phyloP scores from a whole-genome alignment of 805 yeast species.

The Nakazawaea holstii region DNA sequence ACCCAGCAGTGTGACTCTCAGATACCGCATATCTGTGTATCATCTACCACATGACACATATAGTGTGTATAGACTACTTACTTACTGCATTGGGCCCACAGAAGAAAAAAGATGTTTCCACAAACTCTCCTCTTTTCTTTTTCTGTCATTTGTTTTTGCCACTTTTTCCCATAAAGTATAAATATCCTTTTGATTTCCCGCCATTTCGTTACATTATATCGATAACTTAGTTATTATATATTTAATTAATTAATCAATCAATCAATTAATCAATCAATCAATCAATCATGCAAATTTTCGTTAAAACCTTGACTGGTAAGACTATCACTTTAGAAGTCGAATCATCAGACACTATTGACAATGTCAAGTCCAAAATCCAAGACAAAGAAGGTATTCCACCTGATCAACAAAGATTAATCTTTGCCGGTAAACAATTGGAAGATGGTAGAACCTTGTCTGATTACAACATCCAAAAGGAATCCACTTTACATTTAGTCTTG shows the following conservation, averaged over 20 bases:
- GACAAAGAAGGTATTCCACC: too few relatives aligned
- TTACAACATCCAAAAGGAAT: constrained; percentile 48
- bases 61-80: background rate
- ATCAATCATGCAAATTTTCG: constrained; percentile 83
- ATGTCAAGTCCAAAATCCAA: too few relatives aligned
- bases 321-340: constrained; percentile 69
- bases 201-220: too few relatives aligned
- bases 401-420: constrained; percentile 38
- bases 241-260: background rate
- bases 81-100: too few relatives aligned
- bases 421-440: constrained; percentile 43
- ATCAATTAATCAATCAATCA: constrained; percentile 6
- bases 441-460: constrained; percentile 93
- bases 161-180: too few relatives aligned
- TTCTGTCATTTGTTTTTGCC: background rate
- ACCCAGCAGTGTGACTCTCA: too few relatives aligned
- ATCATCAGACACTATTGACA: too few relatives aligned
- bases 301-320: constrained; percentile 99
- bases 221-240: background rate
- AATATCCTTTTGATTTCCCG: too few relatives aligned
- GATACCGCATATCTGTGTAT: too few relatives aligned
- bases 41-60: background rate
- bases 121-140: background rate
- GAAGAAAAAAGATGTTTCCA: too few relatives aligned
- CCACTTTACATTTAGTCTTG: constrained; percentile 30